These are phyloP conservation scores for Myriangium duriaei DNA, from an alignment of 2,329 filamentous ascomycete species.

Conservation along the genomic window DNA sequence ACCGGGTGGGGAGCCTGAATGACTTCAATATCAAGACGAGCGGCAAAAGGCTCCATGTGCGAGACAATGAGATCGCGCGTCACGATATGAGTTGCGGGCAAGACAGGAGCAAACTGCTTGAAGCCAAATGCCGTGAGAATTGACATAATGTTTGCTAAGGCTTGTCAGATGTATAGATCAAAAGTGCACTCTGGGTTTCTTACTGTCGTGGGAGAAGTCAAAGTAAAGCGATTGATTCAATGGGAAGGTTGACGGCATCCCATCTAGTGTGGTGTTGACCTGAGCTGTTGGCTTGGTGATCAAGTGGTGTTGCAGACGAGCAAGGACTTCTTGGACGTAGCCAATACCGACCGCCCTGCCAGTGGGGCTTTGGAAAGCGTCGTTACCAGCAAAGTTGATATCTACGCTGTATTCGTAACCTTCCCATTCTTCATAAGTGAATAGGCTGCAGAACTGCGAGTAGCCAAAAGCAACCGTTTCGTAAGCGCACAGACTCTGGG, in stretches of 20 bases:
- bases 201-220: conserved; percentile 65
- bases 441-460: conserved; percentile 61
- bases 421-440: conserved; percentile 63
- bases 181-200: conserved; percentile 14
- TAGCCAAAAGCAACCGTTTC: conserved; percentile 68
- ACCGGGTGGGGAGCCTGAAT: conserved; percentile 56
- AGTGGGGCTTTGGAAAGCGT: conserved; percentile 51
- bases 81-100: conserved; percentile 45
- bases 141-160: conserved; percentile 45
- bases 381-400: conserved; percentile 43
- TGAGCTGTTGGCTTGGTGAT: conserved; percentile 31
- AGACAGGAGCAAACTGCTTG: conserved; percentile 50
- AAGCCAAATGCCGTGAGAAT: conserved; percentile 62
- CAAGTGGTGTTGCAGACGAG: conserved; percentile 53
- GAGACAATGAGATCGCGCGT: conserved; percentile 52
- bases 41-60: conserved; percentile 59
- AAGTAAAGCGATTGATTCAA: conserved; percentile 62
- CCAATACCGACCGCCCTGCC: conserved; percentile 62
- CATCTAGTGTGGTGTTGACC: conserved; percentile 57
- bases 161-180: not conserved
- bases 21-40: conserved; percentile 60
- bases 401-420: conserved; percentile 61
- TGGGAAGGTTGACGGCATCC: conserved; percentile 56
- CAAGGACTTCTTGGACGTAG: conserved; percentile 60
- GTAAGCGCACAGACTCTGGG: conserved; percentile 63